Conservation (phyloP, 2,329 filamentous ascomycete genomes). For the Ascochyta rabiei region DNA sequence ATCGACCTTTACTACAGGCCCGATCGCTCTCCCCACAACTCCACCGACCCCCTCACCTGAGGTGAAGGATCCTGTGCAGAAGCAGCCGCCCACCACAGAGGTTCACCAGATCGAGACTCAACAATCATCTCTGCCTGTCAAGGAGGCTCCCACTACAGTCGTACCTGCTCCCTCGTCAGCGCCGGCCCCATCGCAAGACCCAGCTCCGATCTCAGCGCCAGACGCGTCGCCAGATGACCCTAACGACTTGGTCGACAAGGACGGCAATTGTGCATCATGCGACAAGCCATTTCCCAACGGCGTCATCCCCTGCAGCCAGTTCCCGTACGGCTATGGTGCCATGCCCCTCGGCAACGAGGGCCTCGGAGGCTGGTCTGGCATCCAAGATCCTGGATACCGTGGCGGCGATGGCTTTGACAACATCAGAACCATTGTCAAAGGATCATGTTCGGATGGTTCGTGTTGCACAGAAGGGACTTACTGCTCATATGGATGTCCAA, state of each 20-base stretch:
- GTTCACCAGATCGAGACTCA: conserved; percentile 1
- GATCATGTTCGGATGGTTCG: conserved; percentile 60
- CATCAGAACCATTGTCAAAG: conserved; percentile 71
- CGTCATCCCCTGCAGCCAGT: conserved; percentile 70
- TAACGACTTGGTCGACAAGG: conserved; percentile 25
- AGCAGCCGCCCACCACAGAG: conserved; percentile 8
- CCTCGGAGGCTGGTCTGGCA: conserved; percentile 77
- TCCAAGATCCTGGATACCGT: conserved; percentile 63
- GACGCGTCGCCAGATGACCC: conserved; percentile 20
- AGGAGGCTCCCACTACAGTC: conserved; percentile 13
- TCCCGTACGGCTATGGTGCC: conserved; percentile 83
- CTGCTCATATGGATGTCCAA: conserved; percentile 93
- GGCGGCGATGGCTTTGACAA: conserved; percentile 52
- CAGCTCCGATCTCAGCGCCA: conserved; percentile 9
- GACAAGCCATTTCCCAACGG: conserved; percentile 77
- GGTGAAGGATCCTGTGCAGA: conserved; percentile 4
- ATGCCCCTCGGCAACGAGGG: conserved; percentile 71
- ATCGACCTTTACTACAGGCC: conserved; percentile 32
- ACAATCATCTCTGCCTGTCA: neutral
- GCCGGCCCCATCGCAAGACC: conserved; percentile 17
- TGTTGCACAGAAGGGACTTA: conserved; percentile 67
- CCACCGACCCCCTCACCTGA: conserved; percentile 16
- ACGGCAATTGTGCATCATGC: conserved; percentile 57
- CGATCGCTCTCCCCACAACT: conserved; percentile 24
- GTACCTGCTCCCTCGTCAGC: conserved; percentile 36